Evolutionary conservation across 179 eudicot genomes (phyloP).

Genomic region (Gypsophila paniculata): DNA sequence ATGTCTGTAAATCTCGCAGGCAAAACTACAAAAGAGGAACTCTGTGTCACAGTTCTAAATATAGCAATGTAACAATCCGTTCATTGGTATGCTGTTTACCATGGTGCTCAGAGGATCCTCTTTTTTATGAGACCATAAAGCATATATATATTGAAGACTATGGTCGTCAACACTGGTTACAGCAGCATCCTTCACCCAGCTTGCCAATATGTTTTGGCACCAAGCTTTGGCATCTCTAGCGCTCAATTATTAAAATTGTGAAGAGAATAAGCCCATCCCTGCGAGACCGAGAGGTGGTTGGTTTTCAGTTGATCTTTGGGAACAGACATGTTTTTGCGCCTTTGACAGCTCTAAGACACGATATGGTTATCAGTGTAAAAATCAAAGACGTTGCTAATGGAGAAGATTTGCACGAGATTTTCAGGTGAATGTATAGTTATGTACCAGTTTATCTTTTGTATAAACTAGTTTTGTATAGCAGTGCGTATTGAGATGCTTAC

Average conservation of each 20-base stretch:
- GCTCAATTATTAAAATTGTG: not conserved
- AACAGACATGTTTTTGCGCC: not conserved
- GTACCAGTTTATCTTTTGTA: not conserved
- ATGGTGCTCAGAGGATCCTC: not conserved
- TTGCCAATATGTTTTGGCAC: not conserved
- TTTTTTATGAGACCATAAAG: not conserved
- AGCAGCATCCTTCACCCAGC: not conserved
- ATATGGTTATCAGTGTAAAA: not conserved
- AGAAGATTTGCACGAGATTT: not conserved
- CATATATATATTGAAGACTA: not conserved
- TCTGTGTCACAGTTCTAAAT: slow-evolving; percentile 27
- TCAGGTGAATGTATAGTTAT: slow-evolving; percentile 13
- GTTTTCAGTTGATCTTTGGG: not conserved
- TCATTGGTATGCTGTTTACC: not conserved
- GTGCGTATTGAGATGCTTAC: not conserved
- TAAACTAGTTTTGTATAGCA: not conserved
- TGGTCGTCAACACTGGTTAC: not conserved
- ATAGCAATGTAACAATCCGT: not conserved
- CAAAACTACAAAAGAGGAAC: slow-evolving; percentile 53
- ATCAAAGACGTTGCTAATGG: not conserved
- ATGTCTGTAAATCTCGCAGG: slow-evolving; percentile 44
- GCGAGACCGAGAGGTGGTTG: not conserved
- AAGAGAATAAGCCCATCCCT: not conserved
- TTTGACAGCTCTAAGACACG: not conserved
- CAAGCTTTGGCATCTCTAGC: not conserved